Conservation (phyloP, 2,329 filamentous ascomycete genomes). For the Neonectria neomacrospora region DNA sequence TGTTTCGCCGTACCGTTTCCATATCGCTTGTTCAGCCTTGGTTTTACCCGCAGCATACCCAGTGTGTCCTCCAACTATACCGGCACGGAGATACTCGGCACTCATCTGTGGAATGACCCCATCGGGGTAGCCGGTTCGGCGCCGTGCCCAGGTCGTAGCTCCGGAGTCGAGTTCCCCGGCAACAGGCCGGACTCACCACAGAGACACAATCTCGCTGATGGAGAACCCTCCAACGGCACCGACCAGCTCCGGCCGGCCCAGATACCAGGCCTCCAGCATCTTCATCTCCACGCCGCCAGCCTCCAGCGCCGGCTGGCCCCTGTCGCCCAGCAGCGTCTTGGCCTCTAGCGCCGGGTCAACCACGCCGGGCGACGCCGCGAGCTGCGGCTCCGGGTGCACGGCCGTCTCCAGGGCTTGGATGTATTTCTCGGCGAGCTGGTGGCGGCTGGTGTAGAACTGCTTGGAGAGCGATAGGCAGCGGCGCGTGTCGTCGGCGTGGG, state of each 20-base stretch:
- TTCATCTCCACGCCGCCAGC: slow-evolving; percentile 33
- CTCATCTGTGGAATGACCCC: too few relatives aligned
- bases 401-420: slow-evolving; percentile 32
- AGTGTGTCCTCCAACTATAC: too few relatives aligned
- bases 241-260: slow-evolving; percentile 24
- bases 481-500: slow-evolving; percentile 33
- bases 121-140: too few relatives aligned
- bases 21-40: too few relatives aligned
- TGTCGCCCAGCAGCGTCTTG: slow-evolving; percentile 3
- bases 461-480: slow-evolving; percentile 39
- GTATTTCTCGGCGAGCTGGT: slow-evolving; percentile 33
- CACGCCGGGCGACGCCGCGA: slow-evolving; percentile 22
- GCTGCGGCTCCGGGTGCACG: slow-evolving; percentile 32
- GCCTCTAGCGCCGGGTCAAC: slow-evolving; percentile 39
- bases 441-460: slow-evolving; percentile 28
- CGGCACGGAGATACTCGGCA: too few relatives aligned
- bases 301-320: not conserved
- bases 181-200: slow-evolving; percentile 33
- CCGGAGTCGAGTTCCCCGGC: not conserved
- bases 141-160: too few relatives aligned
- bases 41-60: too few relatives aligned
- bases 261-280: slow-evolving; percentile 40
- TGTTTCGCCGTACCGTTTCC: too few relatives aligned
- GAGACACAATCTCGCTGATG: slow-evolving; percentile 33
- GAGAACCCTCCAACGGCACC: slow-evolving; percentile 23